phyloP scores from a whole-genome alignment of 1,284 basidiomycete species.

The Takashimella koratensis region DNA sequence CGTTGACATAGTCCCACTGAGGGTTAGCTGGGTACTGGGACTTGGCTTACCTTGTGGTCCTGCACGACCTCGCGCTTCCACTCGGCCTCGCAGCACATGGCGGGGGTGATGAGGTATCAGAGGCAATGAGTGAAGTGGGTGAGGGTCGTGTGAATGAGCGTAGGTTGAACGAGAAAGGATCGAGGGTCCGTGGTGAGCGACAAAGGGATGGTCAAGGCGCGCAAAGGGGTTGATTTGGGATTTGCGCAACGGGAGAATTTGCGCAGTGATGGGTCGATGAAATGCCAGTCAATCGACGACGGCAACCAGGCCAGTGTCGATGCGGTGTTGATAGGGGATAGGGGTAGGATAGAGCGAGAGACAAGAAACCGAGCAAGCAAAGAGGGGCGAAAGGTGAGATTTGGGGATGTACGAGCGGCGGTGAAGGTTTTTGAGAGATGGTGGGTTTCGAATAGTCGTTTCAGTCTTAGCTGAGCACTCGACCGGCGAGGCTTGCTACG shows the following conservation, averaged over 20 bases:
- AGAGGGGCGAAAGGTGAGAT: not conserved
- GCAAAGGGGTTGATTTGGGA: no score
- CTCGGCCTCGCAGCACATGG: conserved; percentile 64
- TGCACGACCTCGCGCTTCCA: conserved; percentile 98
- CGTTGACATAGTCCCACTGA: conserved; percentile 94
- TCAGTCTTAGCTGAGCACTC: not conserved
- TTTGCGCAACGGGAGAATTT: not conserved
- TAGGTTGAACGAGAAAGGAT: not conserved
- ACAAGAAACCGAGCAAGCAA: not conserved
- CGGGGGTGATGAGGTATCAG: not conserved
- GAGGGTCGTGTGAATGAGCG: not conserved
- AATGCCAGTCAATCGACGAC: not conserved
- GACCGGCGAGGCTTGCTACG: not conserved
- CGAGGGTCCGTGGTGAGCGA: not conserved
- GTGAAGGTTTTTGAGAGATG: not conserved
- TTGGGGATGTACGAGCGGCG: not conserved
- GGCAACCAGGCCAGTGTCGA: no score
- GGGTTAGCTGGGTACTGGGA: not conserved
- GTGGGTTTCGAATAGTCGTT: not conserved
- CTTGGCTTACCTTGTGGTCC: conserved; percentile 80
- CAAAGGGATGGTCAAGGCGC: not conserved
- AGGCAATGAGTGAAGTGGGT: not conserved
- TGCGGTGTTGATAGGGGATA: no score
- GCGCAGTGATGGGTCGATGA: not conserved
- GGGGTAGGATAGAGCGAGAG: not conserved